phyloP scores from a whole-genome alignment of 176 grass and related monocot genomes.

The Eragrostis nindensis region DNA sequence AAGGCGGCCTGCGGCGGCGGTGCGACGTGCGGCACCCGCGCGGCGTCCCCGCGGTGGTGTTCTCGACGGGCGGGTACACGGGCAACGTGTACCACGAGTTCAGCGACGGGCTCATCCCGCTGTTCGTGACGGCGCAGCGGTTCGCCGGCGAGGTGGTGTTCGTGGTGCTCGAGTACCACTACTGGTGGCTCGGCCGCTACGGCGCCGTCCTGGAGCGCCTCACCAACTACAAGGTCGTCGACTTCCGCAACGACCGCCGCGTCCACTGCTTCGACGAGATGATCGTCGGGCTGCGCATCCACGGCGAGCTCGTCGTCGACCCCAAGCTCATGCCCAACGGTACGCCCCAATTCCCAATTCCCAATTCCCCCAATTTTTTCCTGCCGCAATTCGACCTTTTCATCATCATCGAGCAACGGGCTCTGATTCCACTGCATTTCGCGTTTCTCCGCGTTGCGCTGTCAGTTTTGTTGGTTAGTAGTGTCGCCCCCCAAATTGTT shows the following conservation, averaged over 20 bases:
- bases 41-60: conserved; percentile 75
- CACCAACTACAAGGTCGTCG: conserved; percentile 82
- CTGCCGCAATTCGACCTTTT: neutral
- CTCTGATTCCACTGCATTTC: neutral
- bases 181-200: conserved; percentile 88
- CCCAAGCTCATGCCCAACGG: conserved; percentile 85
- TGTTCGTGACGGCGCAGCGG: conserved; percentile 84
- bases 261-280: conserved; percentile 95
- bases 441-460: conserved; percentile 15
- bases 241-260: conserved; percentile 76
- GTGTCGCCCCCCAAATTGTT: neutral
- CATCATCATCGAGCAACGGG: neutral
- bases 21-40: conserved; percentile 71
- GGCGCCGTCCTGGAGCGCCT: conserved; percentile 71
- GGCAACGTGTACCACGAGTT: conserved; percentile 99
- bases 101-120: conserved; percentile 93
- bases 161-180: conserved; percentile 81
- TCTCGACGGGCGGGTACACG: conserved; percentile 98
- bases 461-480: conserved; percentile 47
- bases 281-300: conserved; percentile 87
- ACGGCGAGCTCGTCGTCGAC: conserved; percentile 92
- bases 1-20: conserved; percentile 22
- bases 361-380: neutral
- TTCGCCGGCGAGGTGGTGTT: conserved; percentile 90
- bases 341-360: conserved; percentile 2